A percentile compares a stretch with the other conserved stretches of the same genome.
Conservation (phyloP, 1,284 basidiomycete genomes). For the Ceratobasidium papillatum region DNA sequence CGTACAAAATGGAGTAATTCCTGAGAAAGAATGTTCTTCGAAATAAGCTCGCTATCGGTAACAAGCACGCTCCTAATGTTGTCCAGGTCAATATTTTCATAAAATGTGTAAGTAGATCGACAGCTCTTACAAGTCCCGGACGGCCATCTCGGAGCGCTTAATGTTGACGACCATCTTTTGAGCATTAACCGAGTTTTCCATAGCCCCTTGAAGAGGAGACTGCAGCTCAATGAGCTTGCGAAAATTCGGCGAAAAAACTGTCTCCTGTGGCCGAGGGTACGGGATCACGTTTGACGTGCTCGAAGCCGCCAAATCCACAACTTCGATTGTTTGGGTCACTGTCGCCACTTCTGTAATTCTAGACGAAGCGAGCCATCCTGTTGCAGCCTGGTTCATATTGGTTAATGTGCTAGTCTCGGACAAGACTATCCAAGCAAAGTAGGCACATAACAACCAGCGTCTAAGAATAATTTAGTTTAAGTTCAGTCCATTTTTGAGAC, state of each 20-base stretch:
- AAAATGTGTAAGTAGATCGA: not conserved
- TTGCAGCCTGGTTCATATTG: no score
- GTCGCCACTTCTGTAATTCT: no score
- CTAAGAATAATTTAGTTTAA: not conserved
- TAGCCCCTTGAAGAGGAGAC: conserved; percentile 18
- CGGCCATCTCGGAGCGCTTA: conserved; percentile 37
- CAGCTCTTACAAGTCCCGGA: conserved; percentile 36
- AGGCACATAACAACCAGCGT: not conserved
- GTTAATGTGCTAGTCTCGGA: no score
- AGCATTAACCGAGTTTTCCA: conserved; percentile 28
- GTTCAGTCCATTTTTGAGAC: not conserved
- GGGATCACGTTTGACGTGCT: not conserved
- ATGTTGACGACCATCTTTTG: conserved; percentile 37
- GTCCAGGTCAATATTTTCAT: no score
- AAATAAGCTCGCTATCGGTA: conserved; percentile 11
- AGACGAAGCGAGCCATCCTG: no score
- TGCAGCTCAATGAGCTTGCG: conserved; percentile 37
- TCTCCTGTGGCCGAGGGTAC: no score
- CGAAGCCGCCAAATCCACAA: no score
- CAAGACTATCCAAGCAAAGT: not conserved
- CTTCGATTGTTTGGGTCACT: no score
- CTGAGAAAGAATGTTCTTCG: conserved; percentile 35
- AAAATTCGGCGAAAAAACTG: conserved; percentile 28
- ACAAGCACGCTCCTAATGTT: conserved; percentile 34
- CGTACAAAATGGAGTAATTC: no score